Evolutionary conservation across 2,329 filamentous ascomycete genomes (phyloP), one percentile per base, ranked within the genome.

Genomic region (Calonectria pseudoturangicola): DNA sequence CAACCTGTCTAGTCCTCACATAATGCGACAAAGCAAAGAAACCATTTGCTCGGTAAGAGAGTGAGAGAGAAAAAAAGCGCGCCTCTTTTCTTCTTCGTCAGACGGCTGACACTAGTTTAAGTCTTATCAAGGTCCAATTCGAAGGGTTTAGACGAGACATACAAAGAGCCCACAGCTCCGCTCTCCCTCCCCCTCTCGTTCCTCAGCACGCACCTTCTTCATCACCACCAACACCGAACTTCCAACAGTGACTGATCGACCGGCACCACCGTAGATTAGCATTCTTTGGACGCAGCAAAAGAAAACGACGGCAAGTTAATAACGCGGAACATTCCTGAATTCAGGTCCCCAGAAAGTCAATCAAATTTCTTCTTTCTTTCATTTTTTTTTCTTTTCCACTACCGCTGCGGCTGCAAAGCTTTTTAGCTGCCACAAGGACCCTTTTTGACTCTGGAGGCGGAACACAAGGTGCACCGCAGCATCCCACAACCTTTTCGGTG

Each of bases 11-110:
- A 63, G 54, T 25, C 45, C 36, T 47, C 45, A 18, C 58, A 48
- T 60, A 64, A 69, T 64, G 56, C 56, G 47, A 69, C 56, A 69
- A 54, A 54, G 45, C 66, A 68, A 54, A 47, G 18, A 51, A 50
- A 33, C 13, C 27, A 64, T 69, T 64, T 69, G 47, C 66, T 28
- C 50, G 43, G 41, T n/a, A 16, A 43, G 25, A 56, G 33, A 67
- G 21, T 13, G 58, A 15, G 58, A 6, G 25, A 16, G 25, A 7
- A 21, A 33, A 51, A 41, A 54, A 12, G n/a, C 7, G 64, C 64
- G 48, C 27, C 39, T 12, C 25, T 36, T 36, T 16, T 56, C 10
- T 18, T 15, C 56, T 33, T 47, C 39, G 25, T 8, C 36, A n/a
- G 25, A 30, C 27, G n/a, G 18, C 33, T 36, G 21, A n/a, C 36